These are phyloP conservation scores for Teratosphaeria nubilosa DNA, from an alignment of 2,329 filamentous ascomycete species.

Conservation along the genomic window DNA sequence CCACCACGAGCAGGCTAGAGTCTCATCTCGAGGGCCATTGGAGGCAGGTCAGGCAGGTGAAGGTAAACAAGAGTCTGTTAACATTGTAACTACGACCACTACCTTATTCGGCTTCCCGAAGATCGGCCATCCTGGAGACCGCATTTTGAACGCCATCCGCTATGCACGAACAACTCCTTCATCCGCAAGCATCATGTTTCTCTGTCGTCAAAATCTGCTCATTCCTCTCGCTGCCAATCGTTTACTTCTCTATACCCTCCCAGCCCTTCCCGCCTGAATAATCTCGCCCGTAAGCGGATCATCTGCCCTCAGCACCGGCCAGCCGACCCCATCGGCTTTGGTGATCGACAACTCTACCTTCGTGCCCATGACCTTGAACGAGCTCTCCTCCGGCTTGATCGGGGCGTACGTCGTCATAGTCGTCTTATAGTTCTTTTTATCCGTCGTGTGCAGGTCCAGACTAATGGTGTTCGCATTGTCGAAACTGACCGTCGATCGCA, in stretches of 20 bases:
- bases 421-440: constrained; percentile 71
- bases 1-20: neutral
- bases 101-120: neutral
- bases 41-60: neutral
- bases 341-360: constrained; percentile 73
- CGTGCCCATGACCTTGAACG: constrained; percentile 74
- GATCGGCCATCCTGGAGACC: neutral
- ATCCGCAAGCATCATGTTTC: neutral
- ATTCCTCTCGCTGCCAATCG: neutral
- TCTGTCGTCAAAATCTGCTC: neutral
- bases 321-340: constrained; percentile 66
- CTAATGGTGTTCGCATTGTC: constrained; percentile 46
- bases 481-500: constrained; percentile 63
- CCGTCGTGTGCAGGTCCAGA: constrained; percentile 77
- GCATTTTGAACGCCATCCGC: neutral
- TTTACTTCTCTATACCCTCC: constrained; percentile 30
- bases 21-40: neutral
- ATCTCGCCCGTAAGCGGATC: constrained; percentile 68
- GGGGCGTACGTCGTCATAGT: constrained; percentile 64
- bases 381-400: constrained; percentile 66
- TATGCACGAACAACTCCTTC: neutral
- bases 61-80: neutral
- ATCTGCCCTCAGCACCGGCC: constrained; percentile 75
- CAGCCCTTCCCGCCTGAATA: constrained; percentile 78
- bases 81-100: neutral